Conservation (phyloP, 2,329 filamentous ascomycete genomes). For the Bimuria novae-zelandiae region DNA sequence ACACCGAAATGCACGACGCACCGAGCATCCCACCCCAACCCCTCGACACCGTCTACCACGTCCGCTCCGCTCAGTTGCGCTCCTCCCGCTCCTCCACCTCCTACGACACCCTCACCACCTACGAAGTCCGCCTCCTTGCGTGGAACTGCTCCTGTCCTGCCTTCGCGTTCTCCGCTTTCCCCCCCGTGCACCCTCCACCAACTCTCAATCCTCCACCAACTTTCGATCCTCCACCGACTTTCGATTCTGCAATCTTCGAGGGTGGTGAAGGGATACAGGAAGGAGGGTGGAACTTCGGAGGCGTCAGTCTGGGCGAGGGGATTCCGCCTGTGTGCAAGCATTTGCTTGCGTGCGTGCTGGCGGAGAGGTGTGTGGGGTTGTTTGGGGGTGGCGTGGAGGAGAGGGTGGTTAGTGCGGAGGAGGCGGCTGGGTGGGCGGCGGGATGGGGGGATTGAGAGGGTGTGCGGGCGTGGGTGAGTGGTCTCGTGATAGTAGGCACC, state of each 20-base stretch:
- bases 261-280: not conserved
- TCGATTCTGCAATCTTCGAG: too few species aligned
- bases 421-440: slow-evolving; percentile 71
- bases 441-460: slow-evolving; percentile 40
- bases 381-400: slow-evolving; percentile 63
- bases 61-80: slow-evolving; percentile 61
- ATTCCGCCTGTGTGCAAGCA: slow-evolving; percentile 80
- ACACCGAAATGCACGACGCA: not conserved
- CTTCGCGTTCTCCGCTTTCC: slow-evolving; percentile 76
- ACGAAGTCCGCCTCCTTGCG: slow-evolving; percentile 72
- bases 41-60: slow-evolving; percentile 59
- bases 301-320: slow-evolving; percentile 48
- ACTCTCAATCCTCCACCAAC: slow-evolving; percentile 8
- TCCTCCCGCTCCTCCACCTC: slow-evolving; percentile 43
- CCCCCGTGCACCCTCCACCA: slow-evolving; percentile 30
- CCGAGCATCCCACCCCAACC: not conserved
- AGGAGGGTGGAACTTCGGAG: slow-evolving; percentile 54
- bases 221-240: not conserved
- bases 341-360: slow-evolving; percentile 79
- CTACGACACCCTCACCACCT: slow-evolving; percentile 47
- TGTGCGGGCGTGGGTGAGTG: too few species aligned
- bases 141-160: slow-evolving; percentile 93
- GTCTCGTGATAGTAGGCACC: not conserved
- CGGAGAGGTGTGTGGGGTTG: slow-evolving; percentile 64
- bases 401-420: slow-evolving; percentile 61